A percentile compares a stretch with the other conserved stretches of the same genome.
Evolutionary conservation across 23 red algal genomes (phyloP).

Genomic region (Gracilaria caudata): DNA sequence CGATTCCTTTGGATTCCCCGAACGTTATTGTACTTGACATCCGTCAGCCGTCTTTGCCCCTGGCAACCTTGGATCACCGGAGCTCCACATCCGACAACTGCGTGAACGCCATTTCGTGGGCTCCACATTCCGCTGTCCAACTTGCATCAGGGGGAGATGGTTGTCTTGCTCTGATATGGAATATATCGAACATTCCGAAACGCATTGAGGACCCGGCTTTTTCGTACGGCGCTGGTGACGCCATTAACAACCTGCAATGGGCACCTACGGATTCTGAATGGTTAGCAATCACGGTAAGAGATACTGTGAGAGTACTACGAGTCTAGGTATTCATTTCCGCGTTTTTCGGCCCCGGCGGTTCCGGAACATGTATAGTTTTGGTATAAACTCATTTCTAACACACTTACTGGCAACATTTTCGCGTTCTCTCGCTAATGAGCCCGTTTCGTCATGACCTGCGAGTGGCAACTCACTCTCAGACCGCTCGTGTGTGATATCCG

Average conservation of each 20-base stretch:
- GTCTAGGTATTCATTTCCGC: constrained; percentile 3
- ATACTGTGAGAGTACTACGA: constrained; percentile 16
- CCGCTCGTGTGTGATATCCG: background rate
- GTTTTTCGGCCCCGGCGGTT: background rate
- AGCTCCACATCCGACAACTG: constrained; percentile 55
- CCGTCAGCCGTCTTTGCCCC: constrained; percentile 85
- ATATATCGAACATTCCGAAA: constrained; percentile 77
- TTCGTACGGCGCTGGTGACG: constrained; percentile 70
- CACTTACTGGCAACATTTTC: constrained; percentile 12
- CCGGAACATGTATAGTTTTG: constrained; percentile 33
- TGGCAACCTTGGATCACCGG: constrained; percentile 70
- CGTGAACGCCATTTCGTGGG: constrained; percentile 91
- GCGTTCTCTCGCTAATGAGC: background rate
- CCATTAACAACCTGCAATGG: constrained; percentile 85
- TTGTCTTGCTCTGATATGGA: constrained; percentile 86
- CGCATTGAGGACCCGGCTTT: constrained; percentile 69
- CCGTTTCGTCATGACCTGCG: background rate
- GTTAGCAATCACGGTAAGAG: constrained; percentile 57
- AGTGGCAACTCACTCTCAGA: background rate
- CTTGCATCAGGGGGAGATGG: constrained; percentile 81
- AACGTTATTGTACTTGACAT: constrained; percentile 87
- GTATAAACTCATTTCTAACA: constrained; percentile 38
- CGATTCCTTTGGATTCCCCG: constrained; percentile 63
- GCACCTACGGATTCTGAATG: constrained; percentile 67
- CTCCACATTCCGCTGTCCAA: constrained; percentile 75